Percentiles rank a stretch among this genome's conserved stretches.
Evolutionary conservation across 164 flowering plant genomes (phyloP).

Genomic region (Stephania yunnanensis): DNA sequence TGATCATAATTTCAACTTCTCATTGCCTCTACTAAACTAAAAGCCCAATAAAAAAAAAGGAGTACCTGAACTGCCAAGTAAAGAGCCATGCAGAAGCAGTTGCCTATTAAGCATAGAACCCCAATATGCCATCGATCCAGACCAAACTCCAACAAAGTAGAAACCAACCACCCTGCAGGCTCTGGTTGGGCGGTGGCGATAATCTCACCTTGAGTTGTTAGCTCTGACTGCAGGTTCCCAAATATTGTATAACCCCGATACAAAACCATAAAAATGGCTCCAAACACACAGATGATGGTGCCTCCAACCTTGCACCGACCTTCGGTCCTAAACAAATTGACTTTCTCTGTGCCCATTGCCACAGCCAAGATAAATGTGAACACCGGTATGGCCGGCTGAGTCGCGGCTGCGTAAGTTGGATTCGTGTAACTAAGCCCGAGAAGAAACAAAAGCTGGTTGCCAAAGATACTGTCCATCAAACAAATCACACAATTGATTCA

Average conservation of each 20-base stretch:
- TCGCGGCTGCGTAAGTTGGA: constrained; percentile 96
- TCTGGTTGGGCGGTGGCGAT: constrained; percentile 83
- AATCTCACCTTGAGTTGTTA: constrained; percentile 45
- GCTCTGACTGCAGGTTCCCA: constrained; percentile 41
- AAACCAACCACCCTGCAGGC: constrained; percentile 75
- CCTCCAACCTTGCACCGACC: constrained; percentile 89
- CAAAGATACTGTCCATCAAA: constrained; percentile 58
- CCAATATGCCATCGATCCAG: constrained; percentile 80
- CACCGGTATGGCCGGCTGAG: constrained; percentile 92
- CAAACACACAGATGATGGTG: constrained; percentile 73
- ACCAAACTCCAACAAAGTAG: constrained; percentile 51
- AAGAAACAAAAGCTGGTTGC: constrained; percentile 92
- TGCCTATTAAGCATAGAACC: constrained; percentile 79
- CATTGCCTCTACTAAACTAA: neutral
- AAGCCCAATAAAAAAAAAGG: neutral
- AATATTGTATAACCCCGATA: constrained; percentile 77
- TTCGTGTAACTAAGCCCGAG: constrained; percentile 91
- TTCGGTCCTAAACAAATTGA: constrained; percentile 60
- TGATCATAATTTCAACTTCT: neutral
- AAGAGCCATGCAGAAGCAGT: constrained; percentile 93
- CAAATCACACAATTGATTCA: neutral
- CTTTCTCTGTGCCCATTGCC: constrained; percentile 81
- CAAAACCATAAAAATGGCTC: constrained; percentile 85
- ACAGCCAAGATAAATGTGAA: constrained; percentile 83
- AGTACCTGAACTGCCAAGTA: constrained; percentile 85